Base-by-base conservation (phyloP, 2,329 filamentous ascomycete species). In the Colletotrichum sp. region DNA sequence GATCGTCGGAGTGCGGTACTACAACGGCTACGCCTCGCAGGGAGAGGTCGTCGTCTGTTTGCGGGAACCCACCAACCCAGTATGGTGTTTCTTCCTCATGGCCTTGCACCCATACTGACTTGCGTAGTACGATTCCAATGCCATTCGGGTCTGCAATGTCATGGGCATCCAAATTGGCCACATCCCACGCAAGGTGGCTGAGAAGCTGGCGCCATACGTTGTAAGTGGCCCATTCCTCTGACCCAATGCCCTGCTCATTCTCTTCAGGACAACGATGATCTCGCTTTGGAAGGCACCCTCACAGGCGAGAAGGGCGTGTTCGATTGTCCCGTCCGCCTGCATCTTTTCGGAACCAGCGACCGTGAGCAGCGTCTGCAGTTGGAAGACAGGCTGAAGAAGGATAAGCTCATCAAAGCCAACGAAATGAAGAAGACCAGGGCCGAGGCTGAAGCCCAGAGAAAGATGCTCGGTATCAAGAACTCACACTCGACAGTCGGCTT, bases 71-170 rank as follows among this genome's bases (percentile, higher is more conserved):
- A 79, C 82, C 2, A 96, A 96, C 78, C 86, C 83, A 76, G 86
- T 86, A 81, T 64, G 79, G 13, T 16, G 33, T 57, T 29, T 31
- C 29, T 29, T 13, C 21, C 8, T 16, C 18, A 16, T 29, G 8
- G 29, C 12, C 9, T 61, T 27, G 31, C 54, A 66, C 21, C 11
- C 8, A 15, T 9, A 36, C 58, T 72, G 33, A 76, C 58, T 62
- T 51, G 59, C 24, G n/a, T 66, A 86, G 77, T 94, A 93, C 79
- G 94, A 97, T 79, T 76, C 77, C 8, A 97, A 97, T 83, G 95
- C 95, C 0, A 95, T 97, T 71, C 90, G 91, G 7, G 90, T 97
- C 2, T 88, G 94, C 78, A 97, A 97, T 81, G 94, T 96, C 16
- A 89, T 93, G 79, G 89, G 91, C 18, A 81, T 83, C 9, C 95